Evolutionary conservation across 257 asterid species (phyloP).

Genomic region (Osmanthus fragrans): DNA sequence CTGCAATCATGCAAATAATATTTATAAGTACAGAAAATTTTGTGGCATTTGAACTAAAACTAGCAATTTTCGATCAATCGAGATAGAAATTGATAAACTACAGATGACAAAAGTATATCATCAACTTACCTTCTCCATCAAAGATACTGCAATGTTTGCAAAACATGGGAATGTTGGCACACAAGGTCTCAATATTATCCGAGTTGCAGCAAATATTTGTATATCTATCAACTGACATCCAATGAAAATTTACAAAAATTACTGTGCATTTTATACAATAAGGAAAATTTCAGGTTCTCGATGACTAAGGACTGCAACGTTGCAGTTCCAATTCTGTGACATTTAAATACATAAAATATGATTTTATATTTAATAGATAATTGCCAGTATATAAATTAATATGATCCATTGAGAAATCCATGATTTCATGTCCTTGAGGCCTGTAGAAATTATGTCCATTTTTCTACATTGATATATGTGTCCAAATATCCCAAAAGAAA

Average conservation of each 20-base stretch:
- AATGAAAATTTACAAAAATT: conserved; percentile 5
- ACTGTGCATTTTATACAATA: background rate
- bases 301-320: background rate
- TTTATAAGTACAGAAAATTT: background rate
- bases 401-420: background rate
- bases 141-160: conserved; percentile 52
- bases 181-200: conserved; percentile 55
- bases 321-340: background rate
- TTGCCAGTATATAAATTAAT: background rate
- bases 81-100: background rate
- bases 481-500: background rate
- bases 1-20: conserved; percentile 47
- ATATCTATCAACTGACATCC: conserved; percentile 71
- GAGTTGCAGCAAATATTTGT: conserved; percentile 58
- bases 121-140: conserved; percentile 68
- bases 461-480: background rate
- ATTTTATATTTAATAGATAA: too few species aligned
- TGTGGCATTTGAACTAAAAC: background rate
- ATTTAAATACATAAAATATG: too few species aligned
- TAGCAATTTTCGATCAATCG: background rate
- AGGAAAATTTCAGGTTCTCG: background rate
- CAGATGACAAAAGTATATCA: background rate
- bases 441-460: background rate
- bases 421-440: background rate
- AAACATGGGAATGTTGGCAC: conserved; percentile 87